Base-by-base conservation (phyloP, 1,284 basidiomycete genomes). In the Jaminaea rosea region DNA sequence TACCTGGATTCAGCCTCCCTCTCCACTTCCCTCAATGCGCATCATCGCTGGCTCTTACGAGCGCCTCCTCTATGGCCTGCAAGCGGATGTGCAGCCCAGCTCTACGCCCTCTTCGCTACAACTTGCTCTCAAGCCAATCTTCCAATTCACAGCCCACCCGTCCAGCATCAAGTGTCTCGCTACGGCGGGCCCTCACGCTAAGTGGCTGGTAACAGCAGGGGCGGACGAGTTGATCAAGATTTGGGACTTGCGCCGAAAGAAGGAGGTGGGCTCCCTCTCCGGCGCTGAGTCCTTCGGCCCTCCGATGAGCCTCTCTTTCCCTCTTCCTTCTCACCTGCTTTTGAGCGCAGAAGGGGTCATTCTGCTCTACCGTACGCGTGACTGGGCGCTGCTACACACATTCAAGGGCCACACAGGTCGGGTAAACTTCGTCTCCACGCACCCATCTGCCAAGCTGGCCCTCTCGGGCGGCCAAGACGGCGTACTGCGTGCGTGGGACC, bases 111-210 rank as follows among this genome's bases (percentile, higher is more conserved):
- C 67, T 45, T 74, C 62, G 51, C 53, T 63, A 1, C 26, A 48
- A 5, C 56, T 68, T n/a, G 26, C 19, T 10, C 74, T 94, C 17
- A 83, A 84, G 58, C 90, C 93, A 0, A 81, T 87, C 47, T 98
- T 98, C 76, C 89, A 91, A 57, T 97, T 97, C 77, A 91, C 93
- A 27, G 93, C 93, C 0, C 93, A 97, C 76, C 83, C 93, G 29
- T 90, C 88, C 1, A 91, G 84, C 63, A 86, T 97, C 55, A 90
- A 91, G 67, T 83, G 87, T 8, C 85, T 93, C 4, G 69, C 71
- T 1, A 66, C 66, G 13, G 69, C 67, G 9, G 87, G 88, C 1
- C 85, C 86, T 0, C 58, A 62, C 41, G 62, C 64, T 1, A 96
- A 94, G 76, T 97, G 90, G 88, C 80, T 97, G 13, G 92, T 90